Percentiles rank a stretch among this genome's conserved stretches.
Evolutionary conservation across 306 rosid genomes (phyloP).

Genomic region (Medicago ruthenica): DNA sequence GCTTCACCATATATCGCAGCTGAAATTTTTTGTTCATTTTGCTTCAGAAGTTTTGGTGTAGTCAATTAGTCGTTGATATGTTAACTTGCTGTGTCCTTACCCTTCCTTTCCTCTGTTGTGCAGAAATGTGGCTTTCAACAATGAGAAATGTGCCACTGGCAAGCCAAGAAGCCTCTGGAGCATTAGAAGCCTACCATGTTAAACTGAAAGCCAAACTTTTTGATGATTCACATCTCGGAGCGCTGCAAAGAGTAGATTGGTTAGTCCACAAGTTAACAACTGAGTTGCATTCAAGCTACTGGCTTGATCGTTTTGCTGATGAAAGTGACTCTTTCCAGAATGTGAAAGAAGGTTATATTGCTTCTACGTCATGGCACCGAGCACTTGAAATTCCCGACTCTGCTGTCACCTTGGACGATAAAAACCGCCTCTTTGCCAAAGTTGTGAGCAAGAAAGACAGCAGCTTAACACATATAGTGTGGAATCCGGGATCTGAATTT

Average conservation of each 20-base stretch:
- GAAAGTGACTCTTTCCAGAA: conserved; percentile 91
- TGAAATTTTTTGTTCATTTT: conserved; percentile 26
- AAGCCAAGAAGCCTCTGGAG: conserved; percentile 96
- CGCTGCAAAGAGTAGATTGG: conserved; percentile 96
- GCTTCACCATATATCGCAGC: background rate
- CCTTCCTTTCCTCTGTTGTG: conserved; percentile 11
- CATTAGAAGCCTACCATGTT: conserved; percentile 88
- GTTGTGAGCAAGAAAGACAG: conserved; percentile 76
- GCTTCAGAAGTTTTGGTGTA: conserved; percentile 14
- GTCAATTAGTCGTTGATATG: conserved; percentile 11
- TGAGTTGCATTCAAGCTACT: conserved; percentile 89
- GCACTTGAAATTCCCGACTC: conserved; percentile 81
- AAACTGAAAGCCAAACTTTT: conserved; percentile 88
- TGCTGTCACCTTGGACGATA: conserved; percentile 67
- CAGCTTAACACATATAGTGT: conserved; percentile 59
- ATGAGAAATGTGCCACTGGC: conserved; percentile 79
- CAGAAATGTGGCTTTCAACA: conserved; percentile 97
- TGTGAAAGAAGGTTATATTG: conserved; percentile 83
- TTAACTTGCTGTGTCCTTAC: conserved; percentile 6
- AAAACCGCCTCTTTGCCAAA: conserved; percentile 70
- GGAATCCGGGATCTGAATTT: conserved; percentile 95
- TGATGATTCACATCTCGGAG: conserved; percentile 95
- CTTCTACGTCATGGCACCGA: conserved; percentile 93
- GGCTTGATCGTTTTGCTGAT: conserved; percentile 92
- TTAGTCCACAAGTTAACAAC: conserved; percentile 92